Base-by-base conservation (phyloP, 2,329 filamentous ascomycete genomes). In the Fusarium lateritium region DNA sequence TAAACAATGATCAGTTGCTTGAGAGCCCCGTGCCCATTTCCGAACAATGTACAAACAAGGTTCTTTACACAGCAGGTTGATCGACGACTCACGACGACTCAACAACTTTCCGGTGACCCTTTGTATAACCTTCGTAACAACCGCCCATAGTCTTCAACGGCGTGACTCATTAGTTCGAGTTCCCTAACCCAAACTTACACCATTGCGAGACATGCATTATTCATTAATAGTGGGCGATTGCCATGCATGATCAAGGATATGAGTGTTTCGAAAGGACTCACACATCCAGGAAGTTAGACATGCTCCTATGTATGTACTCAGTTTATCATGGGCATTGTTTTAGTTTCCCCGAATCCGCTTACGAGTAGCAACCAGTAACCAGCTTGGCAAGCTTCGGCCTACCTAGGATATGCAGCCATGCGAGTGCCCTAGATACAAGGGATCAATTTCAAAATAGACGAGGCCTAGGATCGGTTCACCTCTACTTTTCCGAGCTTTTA, bases 131-230 rank as follows among this genome's bases (percentile, higher is more conserved):
- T 33, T 39, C 26, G 33, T n/a, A 24, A 10, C 22, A 28, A 36
- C 15, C 21, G 21, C 38, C 26, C 28, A 45, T n/a, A 39, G 17
- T n/a, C 33, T 21, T 57, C 15, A 38, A 21, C 33, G 58, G 60
- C 33, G 38, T 63, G 58, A 63, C 38, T 63, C 61, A 63, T 47
- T 22, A 42, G 8, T 6, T 9, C 9, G 55, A 19, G 14, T 39
- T 15, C 39, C 22, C 11, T 22, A 31, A 31, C 33, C 26, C 31
- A 36, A 15, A n/a, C 26, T n/a, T 31, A 15, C 42, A 11, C 17
- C 28, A 34, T n/a, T 45, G 7, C 15, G 19, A 62, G 40, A 55
- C 59, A 62, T 46, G 40, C 56, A 46, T 46, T 62, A 34, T 62
- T 28, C 33, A 17, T 52, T 40, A 11, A 5, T 5, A 31, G 28